These are phyloP conservation scores for Kickxella alabastrina DNA, from an alignment of 192 early-diverging fungal species.

Conservation along the genomic window DNA sequence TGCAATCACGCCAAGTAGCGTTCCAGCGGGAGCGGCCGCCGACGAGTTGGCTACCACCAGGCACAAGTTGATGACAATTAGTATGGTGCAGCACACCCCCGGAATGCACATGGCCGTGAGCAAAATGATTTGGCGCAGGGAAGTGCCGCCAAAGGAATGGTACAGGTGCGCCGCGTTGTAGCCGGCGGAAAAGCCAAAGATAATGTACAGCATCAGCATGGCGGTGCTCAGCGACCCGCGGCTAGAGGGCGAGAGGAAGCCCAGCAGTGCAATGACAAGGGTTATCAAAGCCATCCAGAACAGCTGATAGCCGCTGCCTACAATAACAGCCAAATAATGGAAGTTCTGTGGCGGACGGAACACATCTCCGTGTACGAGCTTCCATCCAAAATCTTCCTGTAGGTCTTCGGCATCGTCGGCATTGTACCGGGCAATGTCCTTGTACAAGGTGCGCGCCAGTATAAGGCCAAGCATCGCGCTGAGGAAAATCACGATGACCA, in stretches of 20 bases:
- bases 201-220: conserved; percentile 89
- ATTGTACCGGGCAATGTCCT: conserved; percentile 93
- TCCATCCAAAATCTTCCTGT: conserved; percentile 97
- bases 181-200: conserved; percentile 84
- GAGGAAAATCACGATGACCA: conserved; percentile 89
- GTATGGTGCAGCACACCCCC: conserved; percentile 54
- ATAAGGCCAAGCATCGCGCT: conserved; percentile 89
- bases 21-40: conserved; percentile 82
- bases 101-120: conserved; percentile 81
- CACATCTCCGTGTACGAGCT: conserved; percentile 95
- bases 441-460: conserved; percentile 80
- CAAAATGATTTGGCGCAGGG: conserved; percentile 81
- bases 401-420: conserved; percentile 62
- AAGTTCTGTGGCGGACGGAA: conserved; percentile 82
- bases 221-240: conserved; percentile 90
- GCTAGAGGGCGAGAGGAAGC: conserved; percentile 88
- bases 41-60: conserved; percentile 77
- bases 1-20: conserved; percentile 73
- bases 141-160: conserved; percentile 88
- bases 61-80: conserved; percentile 79
- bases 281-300: conserved; percentile 69
- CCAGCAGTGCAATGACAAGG: conserved; percentile 87
- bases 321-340: conserved; percentile 70
- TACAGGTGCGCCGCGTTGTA: conserved; percentile 86
- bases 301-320: conserved; percentile 83